Percentiles rank a stretch among this genome's conserved stretches.
phyloP scores from a whole-genome alignment of 257 asterid species.

The Mentha longifolia region DNA sequence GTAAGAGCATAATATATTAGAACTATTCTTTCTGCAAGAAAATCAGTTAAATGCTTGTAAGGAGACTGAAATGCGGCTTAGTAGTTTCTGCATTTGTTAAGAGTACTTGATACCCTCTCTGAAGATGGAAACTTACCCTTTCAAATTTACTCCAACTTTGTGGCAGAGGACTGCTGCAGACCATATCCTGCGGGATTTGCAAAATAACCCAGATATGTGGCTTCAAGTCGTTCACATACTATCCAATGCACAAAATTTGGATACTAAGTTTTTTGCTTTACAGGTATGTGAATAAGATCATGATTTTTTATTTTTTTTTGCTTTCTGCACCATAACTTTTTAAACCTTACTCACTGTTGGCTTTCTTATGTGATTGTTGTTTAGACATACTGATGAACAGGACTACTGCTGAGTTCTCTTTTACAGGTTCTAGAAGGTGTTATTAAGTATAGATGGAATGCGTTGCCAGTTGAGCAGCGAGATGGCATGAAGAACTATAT shows the following conservation, averaged over 20 bases:
- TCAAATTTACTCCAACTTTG: conserved; percentile 11
- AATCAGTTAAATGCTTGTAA: conserved; percentile 5
- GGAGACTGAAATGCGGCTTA: conserved; percentile 14
- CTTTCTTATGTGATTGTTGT: conserved; percentile 19
- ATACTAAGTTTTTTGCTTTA: conserved; percentile 89
- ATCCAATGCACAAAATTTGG: conserved; percentile 73
- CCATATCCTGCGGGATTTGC: conserved; percentile 90
- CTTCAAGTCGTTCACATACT: conserved; percentile 98
- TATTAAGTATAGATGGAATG: conserved; percentile 98
- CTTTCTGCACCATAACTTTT: conserved; percentile 19
- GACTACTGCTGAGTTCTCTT: conserved; percentile 33
- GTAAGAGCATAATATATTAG: neutral
- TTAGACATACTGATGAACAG: conserved; percentile 26
- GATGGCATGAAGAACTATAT: conserved; percentile 99
- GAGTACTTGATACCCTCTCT: neutral
- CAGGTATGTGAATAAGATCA: conserved; percentile 63
- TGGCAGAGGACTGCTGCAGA: conserved; percentile 92
- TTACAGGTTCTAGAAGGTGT: conserved; percentile 95
- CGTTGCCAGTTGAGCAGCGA: conserved; percentile 92
- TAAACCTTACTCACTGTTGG: conserved; percentile 1
- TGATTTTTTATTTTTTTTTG: conserved; percentile 8
- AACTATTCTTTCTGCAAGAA: conserved; percentile 2
- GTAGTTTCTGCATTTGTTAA: neutral
- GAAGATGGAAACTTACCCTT: neutral
- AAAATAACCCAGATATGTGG: conserved; percentile 96